Percentiles rank a stretch among this genome's conserved stretches.
These are phyloP conservation scores for Adansonia digitata DNA, from an alignment of 345 rosid species.

Conservation along the genomic window DNA sequence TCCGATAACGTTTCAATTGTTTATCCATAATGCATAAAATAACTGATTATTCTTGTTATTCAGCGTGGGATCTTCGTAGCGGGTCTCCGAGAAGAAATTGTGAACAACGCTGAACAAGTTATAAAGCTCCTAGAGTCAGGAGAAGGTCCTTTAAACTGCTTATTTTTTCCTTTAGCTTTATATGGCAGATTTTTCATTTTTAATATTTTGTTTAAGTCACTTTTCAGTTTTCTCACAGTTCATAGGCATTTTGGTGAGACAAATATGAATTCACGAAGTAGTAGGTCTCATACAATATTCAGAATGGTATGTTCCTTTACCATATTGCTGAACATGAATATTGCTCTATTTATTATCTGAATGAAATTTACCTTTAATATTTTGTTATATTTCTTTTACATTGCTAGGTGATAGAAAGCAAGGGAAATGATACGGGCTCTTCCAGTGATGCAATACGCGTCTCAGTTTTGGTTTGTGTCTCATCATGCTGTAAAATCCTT, in stretches of 20 bases:
- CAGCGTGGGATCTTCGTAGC: conserved; percentile 90
- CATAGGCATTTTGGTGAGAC: conserved; percentile 96
- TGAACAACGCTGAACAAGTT: conserved; percentile 76
- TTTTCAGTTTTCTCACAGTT: conserved; percentile 28
- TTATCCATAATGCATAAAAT: conserved; percentile 7
- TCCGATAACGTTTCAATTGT: conserved; percentile 7
- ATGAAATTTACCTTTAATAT: background rate
- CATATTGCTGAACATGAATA: background rate
- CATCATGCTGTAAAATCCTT: background rate
- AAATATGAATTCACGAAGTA: conserved; percentile 90
- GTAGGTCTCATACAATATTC: conserved; percentile 96
- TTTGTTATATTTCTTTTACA: conserved; percentile 11
- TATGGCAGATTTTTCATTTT: background rate
- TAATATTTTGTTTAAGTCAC: background rate
- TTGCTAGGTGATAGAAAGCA: conserved; percentile 85
- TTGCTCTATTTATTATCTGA: background rate
- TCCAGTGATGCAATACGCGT: conserved; percentile 72
- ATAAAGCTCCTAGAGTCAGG: conserved; percentile 73
- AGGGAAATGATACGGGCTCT: conserved; percentile 44
- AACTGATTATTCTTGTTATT: conserved; percentile 15
- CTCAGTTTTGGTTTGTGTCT: conserved; percentile 68
- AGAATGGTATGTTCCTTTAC: conserved; percentile 64
- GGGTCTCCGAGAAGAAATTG: conserved; percentile 85
- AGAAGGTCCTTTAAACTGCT: conserved; percentile 52
- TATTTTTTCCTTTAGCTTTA: background rate